A percentile compares a stretch with the other conserved stretches of the same genome.
Conservation (phyloP, 352 stramenopile species). For the Phytophthora gonapodyides region DNA sequence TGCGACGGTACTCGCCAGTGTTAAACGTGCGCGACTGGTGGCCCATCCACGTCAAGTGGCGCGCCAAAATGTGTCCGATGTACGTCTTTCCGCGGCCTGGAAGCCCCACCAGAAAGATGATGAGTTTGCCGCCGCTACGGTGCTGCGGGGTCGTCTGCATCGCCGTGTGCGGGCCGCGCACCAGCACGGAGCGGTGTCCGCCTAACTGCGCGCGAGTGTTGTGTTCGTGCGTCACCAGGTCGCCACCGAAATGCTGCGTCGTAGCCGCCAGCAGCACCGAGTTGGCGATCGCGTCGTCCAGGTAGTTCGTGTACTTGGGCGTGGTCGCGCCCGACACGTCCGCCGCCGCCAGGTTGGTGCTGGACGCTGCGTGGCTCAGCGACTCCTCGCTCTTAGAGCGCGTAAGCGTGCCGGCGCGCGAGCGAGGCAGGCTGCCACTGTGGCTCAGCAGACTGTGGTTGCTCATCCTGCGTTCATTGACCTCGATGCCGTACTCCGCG, state of each 20-base stretch:
- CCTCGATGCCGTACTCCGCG: conserved; percentile 70
- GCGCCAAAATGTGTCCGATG: conserved; percentile 80
- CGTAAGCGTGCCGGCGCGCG: conserved; percentile 60
- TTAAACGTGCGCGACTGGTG: conserved; percentile 85
- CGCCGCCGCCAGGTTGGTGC: conserved; percentile 16
- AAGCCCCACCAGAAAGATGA: conserved; percentile 81
- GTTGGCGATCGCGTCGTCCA: conserved; percentile 66
- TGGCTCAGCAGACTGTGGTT: conserved; percentile 37
- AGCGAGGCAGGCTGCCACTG: conserved; percentile 27
- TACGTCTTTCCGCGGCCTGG: conserved; percentile 86
- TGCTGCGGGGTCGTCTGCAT: conserved; percentile 40
- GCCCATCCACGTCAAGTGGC: conserved; percentile 87
- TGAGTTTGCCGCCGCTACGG: conserved; percentile 67
- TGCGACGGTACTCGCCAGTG: conserved; percentile 80
- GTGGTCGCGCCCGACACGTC: conserved; percentile 28
- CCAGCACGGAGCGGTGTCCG: conserved; percentile 71
- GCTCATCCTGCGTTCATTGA: conserved; percentile 43
- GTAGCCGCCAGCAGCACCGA: conserved; percentile 78
- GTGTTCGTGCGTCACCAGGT: conserved; percentile 84
- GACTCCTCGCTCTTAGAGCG: conserved; percentile 78
- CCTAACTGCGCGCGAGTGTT: conserved; percentile 66
- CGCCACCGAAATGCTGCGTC: conserved; percentile 86
- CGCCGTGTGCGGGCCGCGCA: conserved; percentile 42
- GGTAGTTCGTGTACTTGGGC: conserved; percentile 76
- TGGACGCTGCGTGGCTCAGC: conserved; percentile 34